Evolutionary conservation across 441 rosid genomes (phyloP), one percentile per base, ranked within the genome.

Genomic region (Sinapis alba): DNA sequence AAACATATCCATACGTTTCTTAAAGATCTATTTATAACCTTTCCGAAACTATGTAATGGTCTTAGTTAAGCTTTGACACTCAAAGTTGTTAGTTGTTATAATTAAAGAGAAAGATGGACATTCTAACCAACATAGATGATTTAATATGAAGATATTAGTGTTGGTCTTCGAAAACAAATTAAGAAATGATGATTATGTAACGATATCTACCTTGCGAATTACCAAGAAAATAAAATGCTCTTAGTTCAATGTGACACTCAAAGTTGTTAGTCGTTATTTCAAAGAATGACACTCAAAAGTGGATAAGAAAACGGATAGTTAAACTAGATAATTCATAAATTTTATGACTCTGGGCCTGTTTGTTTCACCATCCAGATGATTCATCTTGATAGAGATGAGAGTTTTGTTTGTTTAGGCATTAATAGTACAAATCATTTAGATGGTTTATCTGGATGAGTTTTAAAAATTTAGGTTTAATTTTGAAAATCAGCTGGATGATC

Each of bases 21-120:
- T 53, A 53, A 54, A 7, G 28, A 21, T 54, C 11, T 0, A 21
- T 5, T 4, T 21, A 54, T 53, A 54, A 21, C 15, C 27, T 21
- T 54, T 10, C 59, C 28, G 4, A 0, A 54, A 54, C 59, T 53
- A 53, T 20, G 59, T 54, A 24, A 6, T 15, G 23, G 16, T 19
- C 34, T 21, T 9, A 20, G 51, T 21, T 32, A 50, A 50, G 68
- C 47, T 50, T 61, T 71, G 50, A 50, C 75, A 50, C 18, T 71
- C 53, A 51, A 62, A 45, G 45, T 72, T 30, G 62, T 30, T 61
- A 62, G 61, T 6, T 71, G 61, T 71, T 32, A 71, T 51, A 30
- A 50, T 69, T 1, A 41, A 41, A 36, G 50, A 43, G 50, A 43
- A 43, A 43, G 50, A 18, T 15, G n/a, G 68, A 23, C 63, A 72